Evolutionary conservation across 495 filamentous ascomycete species (phyloP).

Genomic region (Aspergillus olivimuriae): DNA sequence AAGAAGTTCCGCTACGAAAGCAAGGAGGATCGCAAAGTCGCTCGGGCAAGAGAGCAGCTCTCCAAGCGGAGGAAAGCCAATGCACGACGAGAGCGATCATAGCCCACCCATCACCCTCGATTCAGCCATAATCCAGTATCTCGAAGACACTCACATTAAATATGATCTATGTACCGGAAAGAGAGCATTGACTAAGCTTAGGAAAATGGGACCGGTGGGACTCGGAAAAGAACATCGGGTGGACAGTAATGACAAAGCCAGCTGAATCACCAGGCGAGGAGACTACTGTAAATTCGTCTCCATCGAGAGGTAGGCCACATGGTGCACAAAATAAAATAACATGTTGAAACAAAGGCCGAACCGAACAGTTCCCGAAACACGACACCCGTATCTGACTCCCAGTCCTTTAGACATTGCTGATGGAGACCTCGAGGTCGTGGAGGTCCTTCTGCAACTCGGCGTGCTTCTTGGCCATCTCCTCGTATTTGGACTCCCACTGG

Average conservation of each 20-base stretch:
- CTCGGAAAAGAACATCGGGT: constrained; percentile 6
- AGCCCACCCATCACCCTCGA: neutral
- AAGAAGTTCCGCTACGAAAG: constrained; percentile 90
- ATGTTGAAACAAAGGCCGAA: constrained; percentile 24
- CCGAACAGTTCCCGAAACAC: constrained; percentile 26
- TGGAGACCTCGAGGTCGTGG: constrained; percentile 78
- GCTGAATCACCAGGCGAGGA: constrained; percentile 8
- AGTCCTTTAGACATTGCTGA: constrained; percentile 74
- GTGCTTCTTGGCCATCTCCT: constrained; percentile 91
- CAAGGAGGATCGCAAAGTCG: constrained; percentile 68
- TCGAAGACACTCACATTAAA: constrained; percentile 5
- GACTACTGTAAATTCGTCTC: neutral
- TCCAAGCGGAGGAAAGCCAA: constrained; percentile 49
- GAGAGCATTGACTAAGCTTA: constrained; percentile 2
- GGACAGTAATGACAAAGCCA: constrained; percentile 6
- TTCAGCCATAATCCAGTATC: constrained; percentile 1
- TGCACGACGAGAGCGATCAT: constrained; percentile 30
- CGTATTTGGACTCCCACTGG: constrained; percentile 93
- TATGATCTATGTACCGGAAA: constrained; percentile 14
- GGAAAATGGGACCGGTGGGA: constrained; percentile 7
- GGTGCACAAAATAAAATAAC: constrained; percentile 20
- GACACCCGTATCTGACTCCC: constrained; percentile 16
- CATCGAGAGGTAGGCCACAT: constrained; percentile 19
- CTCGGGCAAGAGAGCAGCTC: constrained; percentile 58
- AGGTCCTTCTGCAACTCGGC: constrained; percentile 79